Evolutionary conservation across 495 filamentous ascomycete species (phyloP).

Genomic region (Thermochaetoides thermophila): DNA sequence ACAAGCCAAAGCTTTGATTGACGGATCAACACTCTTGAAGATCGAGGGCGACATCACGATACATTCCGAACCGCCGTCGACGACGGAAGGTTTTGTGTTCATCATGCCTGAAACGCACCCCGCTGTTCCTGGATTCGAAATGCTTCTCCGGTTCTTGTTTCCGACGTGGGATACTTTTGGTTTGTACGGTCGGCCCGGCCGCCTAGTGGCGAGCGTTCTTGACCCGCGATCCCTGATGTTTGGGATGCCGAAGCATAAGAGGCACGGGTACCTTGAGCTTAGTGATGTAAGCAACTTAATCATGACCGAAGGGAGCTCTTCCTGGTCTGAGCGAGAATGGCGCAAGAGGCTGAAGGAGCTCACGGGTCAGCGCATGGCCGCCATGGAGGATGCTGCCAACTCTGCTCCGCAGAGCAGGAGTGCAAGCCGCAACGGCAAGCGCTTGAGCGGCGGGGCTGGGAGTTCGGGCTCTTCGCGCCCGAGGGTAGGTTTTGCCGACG

Average conservation of each 20-base stretch:
- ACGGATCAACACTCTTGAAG: conserved; percentile 88
- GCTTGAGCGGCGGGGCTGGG: conserved; percentile 46
- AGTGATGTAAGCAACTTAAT: conserved; percentile 71
- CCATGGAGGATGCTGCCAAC: conserved; percentile 29
- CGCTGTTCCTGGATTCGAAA: conserved; percentile 87
- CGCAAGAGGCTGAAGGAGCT: conserved; percentile 75
- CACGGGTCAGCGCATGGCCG: conserved; percentile 62
- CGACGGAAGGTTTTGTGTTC: conserved; percentile 86
- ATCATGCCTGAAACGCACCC: conserved; percentile 92
- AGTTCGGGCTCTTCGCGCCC: conserved; percentile 22
- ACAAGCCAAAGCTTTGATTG: conserved; percentile 80
- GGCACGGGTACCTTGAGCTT: conserved; percentile 84
- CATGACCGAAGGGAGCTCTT: conserved; percentile 54
- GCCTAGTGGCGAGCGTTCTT: conserved; percentile 71
- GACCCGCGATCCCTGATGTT: conserved; percentile 93
- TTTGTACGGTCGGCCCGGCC: conserved; percentile 79
- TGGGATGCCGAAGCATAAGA: conserved; percentile 77
- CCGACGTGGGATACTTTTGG: conserved; percentile 88
- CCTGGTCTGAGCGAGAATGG: conserved; percentile 88
- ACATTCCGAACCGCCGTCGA: conserved; percentile 55
- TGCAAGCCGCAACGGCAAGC: conserved; percentile 44
- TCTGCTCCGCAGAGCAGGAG: conserved; percentile 39
- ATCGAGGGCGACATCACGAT: conserved; percentile 83
- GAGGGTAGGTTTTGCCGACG: conserved; percentile 52
- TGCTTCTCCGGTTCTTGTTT: conserved; percentile 89